Conservation (phyloP, 106 monocot genomes). For the Alisma plantagoaquatica region DNA sequence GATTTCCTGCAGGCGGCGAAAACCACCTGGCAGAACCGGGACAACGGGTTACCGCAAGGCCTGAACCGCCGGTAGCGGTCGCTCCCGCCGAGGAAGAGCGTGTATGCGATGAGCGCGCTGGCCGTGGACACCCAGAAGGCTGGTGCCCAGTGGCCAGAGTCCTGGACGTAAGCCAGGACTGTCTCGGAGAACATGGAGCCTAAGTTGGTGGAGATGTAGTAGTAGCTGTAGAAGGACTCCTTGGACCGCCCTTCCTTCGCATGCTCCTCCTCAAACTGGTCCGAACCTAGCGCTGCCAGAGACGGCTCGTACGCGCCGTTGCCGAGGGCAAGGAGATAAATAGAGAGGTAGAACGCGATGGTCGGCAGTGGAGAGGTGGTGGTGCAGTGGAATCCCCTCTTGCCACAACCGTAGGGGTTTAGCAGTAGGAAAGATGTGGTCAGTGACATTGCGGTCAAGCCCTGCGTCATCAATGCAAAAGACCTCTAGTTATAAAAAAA, state of each 20-base stretch:
- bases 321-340: slow-evolving; percentile 60
- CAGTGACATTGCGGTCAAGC: neutral
- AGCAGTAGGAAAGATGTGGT: neutral
- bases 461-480: neutral
- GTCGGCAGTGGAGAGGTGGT: neutral
- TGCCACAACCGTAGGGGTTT: neutral
- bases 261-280: slow-evolving; percentile 55
- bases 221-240: slow-evolving; percentile 53
- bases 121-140: slow-evolving; percentile 36
- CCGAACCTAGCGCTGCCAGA: slow-evolving; percentile 44
- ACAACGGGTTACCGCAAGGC: slow-evolving; percentile 39
- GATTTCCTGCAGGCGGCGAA: slow-evolving; percentile 38
- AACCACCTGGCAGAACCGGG: slow-evolving; percentile 37
- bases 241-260: slow-evolving; percentile 33
- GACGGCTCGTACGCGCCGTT: slow-evolving; percentile 47
- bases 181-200: slow-evolving; percentile 54
- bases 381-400: neutral
- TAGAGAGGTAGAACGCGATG: slow-evolving; percentile 35
- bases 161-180: slow-evolving; percentile 32
- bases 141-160: slow-evolving; percentile 38
- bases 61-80: slow-evolving; percentile 39
- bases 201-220: slow-evolving; percentile 51
- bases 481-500: neutral
- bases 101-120: slow-evolving; percentile 18
- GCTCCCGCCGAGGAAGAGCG: slow-evolving; percentile 28